A percentile compares a stretch with the other conserved stretches of the same genome.
These are phyloP conservation scores for Penstemon eatonii DNA, from an alignment of 257 asterid species.

Conservation along the genomic window DNA sequence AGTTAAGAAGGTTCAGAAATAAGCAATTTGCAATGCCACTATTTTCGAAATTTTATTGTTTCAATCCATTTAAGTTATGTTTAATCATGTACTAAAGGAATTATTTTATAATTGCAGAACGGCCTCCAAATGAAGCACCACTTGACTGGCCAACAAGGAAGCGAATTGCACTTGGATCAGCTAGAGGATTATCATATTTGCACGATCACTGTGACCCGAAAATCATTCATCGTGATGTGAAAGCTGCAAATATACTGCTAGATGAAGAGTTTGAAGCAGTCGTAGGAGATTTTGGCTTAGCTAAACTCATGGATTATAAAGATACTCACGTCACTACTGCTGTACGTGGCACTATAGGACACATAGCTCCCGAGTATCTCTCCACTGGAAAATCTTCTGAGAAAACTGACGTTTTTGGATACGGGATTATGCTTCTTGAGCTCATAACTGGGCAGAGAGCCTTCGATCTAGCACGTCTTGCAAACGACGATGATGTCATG, in stretches of 20 bases:
- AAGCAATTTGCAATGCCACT: too few species aligned
- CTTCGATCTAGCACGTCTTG: conserved; percentile 58
- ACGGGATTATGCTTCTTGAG: conserved; percentile 63
- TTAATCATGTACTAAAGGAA: not conserved
- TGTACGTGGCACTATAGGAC: conserved; percentile 65
- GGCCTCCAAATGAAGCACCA: conserved; percentile 49
- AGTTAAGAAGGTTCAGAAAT: too few species aligned
- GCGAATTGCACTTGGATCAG: conserved; percentile 57
- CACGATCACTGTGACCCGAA: conserved; percentile 65
- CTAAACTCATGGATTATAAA: conserved; percentile 59
- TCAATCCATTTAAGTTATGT: too few species aligned
- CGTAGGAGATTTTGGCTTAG: conserved; percentile 64
- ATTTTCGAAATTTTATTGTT: too few species aligned
- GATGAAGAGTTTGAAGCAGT: conserved; percentile 67
- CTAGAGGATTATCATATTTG: conserved; percentile 53
- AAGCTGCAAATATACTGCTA: conserved; percentile 56
- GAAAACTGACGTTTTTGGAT: conserved; percentile 62
- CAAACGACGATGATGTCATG: conserved; percentile 62
- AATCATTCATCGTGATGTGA: conserved; percentile 59
- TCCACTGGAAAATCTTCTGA: conserved; percentile 64
- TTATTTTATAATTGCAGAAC: conserved; percentile 38
- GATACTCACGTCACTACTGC: conserved; percentile 63
- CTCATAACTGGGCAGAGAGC: conserved; percentile 62
- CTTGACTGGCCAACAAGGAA: conserved; percentile 55
- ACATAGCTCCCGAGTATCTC: conserved; percentile 59